Conservation (phyloP, 140 eudicot genomes). For the Bidens hawaiensis region DNA sequence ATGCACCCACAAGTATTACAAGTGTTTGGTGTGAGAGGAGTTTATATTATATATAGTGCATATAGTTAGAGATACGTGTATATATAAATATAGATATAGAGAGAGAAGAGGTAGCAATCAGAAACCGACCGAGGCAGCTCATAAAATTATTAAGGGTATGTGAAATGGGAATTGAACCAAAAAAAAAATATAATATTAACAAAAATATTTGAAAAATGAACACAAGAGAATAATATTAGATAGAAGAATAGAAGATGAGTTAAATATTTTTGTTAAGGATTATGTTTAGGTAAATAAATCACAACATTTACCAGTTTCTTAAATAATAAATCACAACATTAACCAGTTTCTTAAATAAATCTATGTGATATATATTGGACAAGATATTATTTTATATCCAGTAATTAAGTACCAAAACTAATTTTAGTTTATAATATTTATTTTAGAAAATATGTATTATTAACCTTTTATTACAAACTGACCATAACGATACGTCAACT, state of each 20-base stretch:
- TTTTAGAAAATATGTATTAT: too few species aligned
- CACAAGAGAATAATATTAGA: background rate
- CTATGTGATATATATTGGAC: too few species aligned
- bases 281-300: too few species aligned
- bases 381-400: too few species aligned
- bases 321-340: too few species aligned
- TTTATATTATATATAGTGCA: conserved; percentile 1
- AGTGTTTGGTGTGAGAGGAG: conserved; percentile 18
- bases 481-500: too few species aligned
- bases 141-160: conserved; percentile 27
- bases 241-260: background rate
- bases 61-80: background rate
- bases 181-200: background rate
- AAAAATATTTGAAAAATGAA: background rate
- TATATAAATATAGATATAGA: background rate
- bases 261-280: background rate
- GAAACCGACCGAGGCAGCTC: conserved; percentile 29
- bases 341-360: too few species aligned
- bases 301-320: background rate
- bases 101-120: conserved; percentile 8
- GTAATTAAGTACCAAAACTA: too few species aligned
- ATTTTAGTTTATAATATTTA: too few species aligned
- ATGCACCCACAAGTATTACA: conserved; percentile 14
- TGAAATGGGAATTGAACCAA: conserved; percentile 4
- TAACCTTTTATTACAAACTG: too few species aligned